Base-by-base conservation (phyloP, 2,329 filamentous ascomycete genomes). In the Akanthomyces lecanii region DNA sequence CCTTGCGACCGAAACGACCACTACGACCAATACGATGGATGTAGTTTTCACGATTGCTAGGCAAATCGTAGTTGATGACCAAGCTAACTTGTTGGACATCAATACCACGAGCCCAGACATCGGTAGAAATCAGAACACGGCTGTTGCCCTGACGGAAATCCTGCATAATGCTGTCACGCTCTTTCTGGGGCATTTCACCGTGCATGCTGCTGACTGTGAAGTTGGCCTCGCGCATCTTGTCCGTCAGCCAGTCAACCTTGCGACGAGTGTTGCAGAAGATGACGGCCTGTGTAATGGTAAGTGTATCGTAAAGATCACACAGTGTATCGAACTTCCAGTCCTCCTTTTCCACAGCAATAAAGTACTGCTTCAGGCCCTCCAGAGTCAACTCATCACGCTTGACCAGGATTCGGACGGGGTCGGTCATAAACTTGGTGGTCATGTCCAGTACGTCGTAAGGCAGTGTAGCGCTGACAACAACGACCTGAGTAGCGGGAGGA, bases 311-410 rank as follows among this genome's bases (percentile, higher is more conserved):
- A 63, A 99, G 88, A 79, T 99, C 95, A 77, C 92, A 98, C 5
- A 99, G 87, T 3, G 95, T 99, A 76, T 99, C 95, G 70, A 99
- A 97, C 78, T 99, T 99, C 95, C 95, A 99, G 75, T 98, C 95
- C 77, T 99, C 95, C 82, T 97, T 98, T 78, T 99, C 95, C 23
- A 98, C 95, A 1, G 95, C 95, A 71, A 99, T 98, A 75, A 97
- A 99, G 82, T 97, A 99, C 77, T 99, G 95, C 81, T 98, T 98
- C 58, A 99, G 83, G 63, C 95, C 95, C 79, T 98, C 95, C 57
- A 99, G 86, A 2, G 95, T 99, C 82, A 99, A 81, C 76, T 99
- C 95, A 77, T 98, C 95, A 88, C 93, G 93, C 87, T 98, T 97
- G 76, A 98, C 94, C 30, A 98, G 85, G 72, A 98, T 96, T 68